phyloP scores from a whole-genome alignment of 345 rosid genomes.

The Euclidium syriacum region DNA sequence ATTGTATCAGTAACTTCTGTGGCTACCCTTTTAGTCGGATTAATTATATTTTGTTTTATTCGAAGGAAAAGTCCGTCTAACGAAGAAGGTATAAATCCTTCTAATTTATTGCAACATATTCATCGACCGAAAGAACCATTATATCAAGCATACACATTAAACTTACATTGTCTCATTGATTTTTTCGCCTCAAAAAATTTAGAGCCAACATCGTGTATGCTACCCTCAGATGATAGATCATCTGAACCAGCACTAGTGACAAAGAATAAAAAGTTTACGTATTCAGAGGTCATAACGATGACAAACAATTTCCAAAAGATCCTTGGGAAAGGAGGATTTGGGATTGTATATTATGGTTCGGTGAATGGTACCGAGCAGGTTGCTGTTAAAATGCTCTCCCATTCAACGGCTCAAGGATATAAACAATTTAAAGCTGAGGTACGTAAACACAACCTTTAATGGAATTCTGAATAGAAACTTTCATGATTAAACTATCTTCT shows the following conservation, averaged over 20 bases:
- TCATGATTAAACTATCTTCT: neutral
- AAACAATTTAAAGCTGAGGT: conserved; percentile 36
- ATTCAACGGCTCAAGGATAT: conserved; percentile 27
- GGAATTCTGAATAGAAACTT: neutral
- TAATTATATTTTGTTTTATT: neutral
- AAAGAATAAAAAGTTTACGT: conserved; percentile 22
- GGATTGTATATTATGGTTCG: conserved; percentile 43
- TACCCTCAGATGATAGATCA: neutral
- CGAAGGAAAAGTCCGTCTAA: neutral
- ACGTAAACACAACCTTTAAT: neutral
- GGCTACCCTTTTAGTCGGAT: neutral
- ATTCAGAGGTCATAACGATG: conserved; percentile 27
- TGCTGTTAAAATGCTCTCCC: conserved; percentile 33
- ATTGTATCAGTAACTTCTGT: conserved; percentile 2
- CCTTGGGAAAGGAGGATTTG: conserved; percentile 55
- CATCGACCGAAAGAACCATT: neutral
- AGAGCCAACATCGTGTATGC: conserved; percentile 17
- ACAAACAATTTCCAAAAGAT: conserved; percentile 38
- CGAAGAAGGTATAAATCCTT: neutral
- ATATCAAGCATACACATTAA: neutral
- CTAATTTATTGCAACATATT: no score
- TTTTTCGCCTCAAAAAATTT: neutral
- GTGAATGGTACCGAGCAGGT: conserved; percentile 19
- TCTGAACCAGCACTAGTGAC: neutral
- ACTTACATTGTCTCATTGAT: neutral